A percentile compares a stretch with the other conserved stretches of the same genome.
phyloP scores from a whole-genome alignment of 805 yeast genomes.

The Candida ulmi region DNA sequence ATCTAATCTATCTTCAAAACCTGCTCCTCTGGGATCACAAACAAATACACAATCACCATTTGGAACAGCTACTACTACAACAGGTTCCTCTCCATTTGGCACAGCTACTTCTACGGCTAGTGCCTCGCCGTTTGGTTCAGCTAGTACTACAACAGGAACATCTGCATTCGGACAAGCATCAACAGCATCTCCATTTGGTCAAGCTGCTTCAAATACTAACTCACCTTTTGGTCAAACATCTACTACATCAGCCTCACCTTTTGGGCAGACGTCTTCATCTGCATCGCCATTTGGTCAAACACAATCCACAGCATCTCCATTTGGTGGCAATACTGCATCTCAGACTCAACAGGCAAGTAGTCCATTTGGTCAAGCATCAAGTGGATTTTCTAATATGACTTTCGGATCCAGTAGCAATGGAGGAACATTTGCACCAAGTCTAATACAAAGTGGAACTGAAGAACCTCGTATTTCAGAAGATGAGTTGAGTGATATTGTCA shows the following conservation, averaged over 20 bases:
- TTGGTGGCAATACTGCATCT: neutral
- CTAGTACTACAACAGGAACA: no score
- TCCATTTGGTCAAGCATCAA: neutral
- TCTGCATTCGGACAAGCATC: conserved; percentile 2
- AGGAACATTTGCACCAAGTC: conserved; percentile 16
- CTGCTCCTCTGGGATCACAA: neutral
- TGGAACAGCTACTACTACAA: no score
- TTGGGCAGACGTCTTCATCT: neutral
- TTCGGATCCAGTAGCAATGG: neutral
- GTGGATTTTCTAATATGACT: no score
- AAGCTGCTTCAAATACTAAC: conserved; percentile 4
- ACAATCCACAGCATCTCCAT: neutral
- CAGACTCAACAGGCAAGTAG: neutral
- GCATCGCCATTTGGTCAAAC: conserved; percentile 4
- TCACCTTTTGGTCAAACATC: conserved; percentile 4
- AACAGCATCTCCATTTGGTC: conserved; percentile 15
- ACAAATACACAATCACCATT: no score
- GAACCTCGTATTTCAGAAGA: conserved; percentile 25
- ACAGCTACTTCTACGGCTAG: conserved; percentile 1
- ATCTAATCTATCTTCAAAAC: no score
- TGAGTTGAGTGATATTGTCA: conserved; percentile 38
- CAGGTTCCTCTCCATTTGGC: no score
- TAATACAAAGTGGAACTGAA: conserved; percentile 30
- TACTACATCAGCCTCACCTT: neutral
- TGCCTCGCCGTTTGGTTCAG: conserved; percentile 8